Percentiles rank a stretch among this genome's conserved stretches.
Conservation (phyloP, 257 asterid genomes). For the Rauvolfia tetraphylla region DNA sequence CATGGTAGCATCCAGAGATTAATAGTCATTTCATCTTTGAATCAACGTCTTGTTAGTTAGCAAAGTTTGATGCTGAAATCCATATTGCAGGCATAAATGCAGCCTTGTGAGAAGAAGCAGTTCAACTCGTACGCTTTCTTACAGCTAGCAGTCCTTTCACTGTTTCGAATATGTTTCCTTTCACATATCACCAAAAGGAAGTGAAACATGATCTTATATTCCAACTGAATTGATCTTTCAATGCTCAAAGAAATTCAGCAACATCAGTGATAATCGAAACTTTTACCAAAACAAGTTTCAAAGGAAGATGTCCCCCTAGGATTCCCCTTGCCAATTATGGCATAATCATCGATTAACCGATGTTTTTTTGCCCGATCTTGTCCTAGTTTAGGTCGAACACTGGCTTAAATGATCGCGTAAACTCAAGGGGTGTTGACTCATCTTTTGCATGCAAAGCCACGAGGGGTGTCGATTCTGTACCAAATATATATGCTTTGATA, state of each 20-base stretch:
- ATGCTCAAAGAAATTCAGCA: constrained; percentile 4
- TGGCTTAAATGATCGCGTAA: constrained; percentile 12
- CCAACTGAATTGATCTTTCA: constrained; percentile 15
- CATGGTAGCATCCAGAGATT: neutral
- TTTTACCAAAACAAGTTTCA: constrained; percentile 19
- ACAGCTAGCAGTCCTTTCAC: constrained; percentile 28
- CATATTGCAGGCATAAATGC: constrained; percentile 23
- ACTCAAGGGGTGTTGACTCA: constrained; percentile 1
- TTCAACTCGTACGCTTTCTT: neutral
- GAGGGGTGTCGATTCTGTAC: constrained; percentile 14
- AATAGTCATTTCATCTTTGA: constrained; percentile 15
- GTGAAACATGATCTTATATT: constrained; percentile 18
- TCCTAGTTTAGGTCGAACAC: constrained; percentile 20
- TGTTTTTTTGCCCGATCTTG: neutral
- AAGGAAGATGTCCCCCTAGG: constrained; percentile 6
- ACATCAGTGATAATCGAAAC: constrained; percentile 2
- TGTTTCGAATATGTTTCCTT: constrained; percentile 29
- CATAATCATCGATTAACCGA: neutral
- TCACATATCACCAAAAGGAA: constrained; percentile 1
- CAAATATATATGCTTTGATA: neutral
- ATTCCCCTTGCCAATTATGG: constrained; percentile 15
- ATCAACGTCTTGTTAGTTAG: constrained; percentile 15
- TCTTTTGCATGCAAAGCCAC: constrained; percentile 8
- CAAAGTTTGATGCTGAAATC: constrained; percentile 12
- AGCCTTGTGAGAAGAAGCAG: neutral